Conservation (phyloP, 2,329 filamentous ascomycete genomes). For the Neofusicoccum umdonicola region DNA sequence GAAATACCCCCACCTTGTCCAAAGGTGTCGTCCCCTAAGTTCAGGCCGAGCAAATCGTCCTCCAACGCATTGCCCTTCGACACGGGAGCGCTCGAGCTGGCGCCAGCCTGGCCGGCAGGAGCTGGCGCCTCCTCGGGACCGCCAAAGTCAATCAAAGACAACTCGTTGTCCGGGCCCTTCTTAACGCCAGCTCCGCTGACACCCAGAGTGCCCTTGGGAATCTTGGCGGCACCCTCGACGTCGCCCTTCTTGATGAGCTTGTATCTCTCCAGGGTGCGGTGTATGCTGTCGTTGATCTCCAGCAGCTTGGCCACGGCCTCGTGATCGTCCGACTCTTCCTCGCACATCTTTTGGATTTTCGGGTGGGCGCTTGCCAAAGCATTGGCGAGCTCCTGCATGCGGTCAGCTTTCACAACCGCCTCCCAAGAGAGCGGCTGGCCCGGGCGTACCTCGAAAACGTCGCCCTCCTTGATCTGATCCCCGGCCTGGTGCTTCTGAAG, state of each 20-base stretch:
- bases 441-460: slow-evolving; percentile 61
- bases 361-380: slow-evolving; percentile 90
- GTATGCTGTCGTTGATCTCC: slow-evolving; percentile 98
- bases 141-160: slow-evolving; percentile 92
- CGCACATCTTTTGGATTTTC: slow-evolving; percentile 99
- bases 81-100: slow-evolving; percentile 40
- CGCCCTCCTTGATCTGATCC: slow-evolving; percentile 70
- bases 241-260: slow-evolving; percentile 96
- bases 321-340: slow-evolving; percentile 95
- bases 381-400: slow-evolving; percentile 74
- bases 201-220: slow-evolving; percentile 76
- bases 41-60: slow-evolving; percentile 86
- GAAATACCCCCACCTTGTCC: slow-evolving; percentile 79
- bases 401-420: slow-evolving; percentile 22
- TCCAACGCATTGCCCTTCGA: slow-evolving; percentile 68
- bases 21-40: slow-evolving; percentile 64
- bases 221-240: slow-evolving; percentile 74
- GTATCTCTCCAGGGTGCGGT: slow-evolving; percentile 92
- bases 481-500: slow-evolving; percentile 79
- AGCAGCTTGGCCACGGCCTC: slow-evolving; percentile 93
- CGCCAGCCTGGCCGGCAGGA: slow-evolving; percentile 30
- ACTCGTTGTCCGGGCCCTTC: slow-evolving; percentile 69
- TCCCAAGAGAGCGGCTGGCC: slow-evolving; percentile 23
- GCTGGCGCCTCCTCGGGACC: slow-evolving; percentile 58
- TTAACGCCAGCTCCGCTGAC: slow-evolving; percentile 62